Percentiles rank a stretch among this genome's conserved stretches.
Evolutionary conservation across 176 grass and related monocot species (phyloP).

Genomic region (Oryza coarctata): DNA sequence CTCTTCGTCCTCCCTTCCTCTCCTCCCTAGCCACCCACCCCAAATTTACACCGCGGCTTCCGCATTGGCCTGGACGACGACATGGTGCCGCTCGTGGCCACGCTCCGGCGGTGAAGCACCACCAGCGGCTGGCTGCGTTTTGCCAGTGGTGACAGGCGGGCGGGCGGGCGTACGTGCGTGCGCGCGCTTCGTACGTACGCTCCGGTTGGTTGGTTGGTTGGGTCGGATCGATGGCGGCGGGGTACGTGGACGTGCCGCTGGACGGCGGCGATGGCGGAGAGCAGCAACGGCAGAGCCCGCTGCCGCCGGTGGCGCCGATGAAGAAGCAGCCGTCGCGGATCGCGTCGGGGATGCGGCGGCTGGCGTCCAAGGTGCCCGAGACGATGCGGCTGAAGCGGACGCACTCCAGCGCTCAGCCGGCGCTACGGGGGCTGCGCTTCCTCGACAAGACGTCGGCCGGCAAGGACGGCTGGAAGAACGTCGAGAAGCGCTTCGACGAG

Average conservation of each 20-base stretch:
- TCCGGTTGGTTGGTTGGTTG: too few species aligned
- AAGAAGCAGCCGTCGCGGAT: conserved; percentile 59
- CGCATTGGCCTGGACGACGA: neutral
- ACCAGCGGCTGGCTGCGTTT: neutral
- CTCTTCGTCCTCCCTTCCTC: neutral
- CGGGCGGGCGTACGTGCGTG: too few species aligned
- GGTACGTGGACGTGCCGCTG: conserved; percentile 28
- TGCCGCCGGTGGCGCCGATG: conserved; percentile 1
- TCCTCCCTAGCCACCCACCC: neutral
- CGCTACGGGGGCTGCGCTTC: conserved; percentile 58
- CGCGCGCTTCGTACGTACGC: too few species aligned
- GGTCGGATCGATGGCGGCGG: conserved; percentile 13
- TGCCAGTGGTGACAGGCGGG: too few species aligned
- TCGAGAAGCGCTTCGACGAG: conserved; percentile 83
- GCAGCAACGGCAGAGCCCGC: neutral
- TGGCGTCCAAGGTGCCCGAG: conserved; percentile 46
- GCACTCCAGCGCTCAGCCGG: conserved; percentile 53
- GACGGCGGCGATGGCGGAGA: neutral
- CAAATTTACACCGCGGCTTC: conserved; percentile 28
- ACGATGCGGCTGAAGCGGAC: conserved; percentile 36
- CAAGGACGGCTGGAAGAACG: conserved; percentile 75
- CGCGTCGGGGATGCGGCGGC: conserved; percentile 38
- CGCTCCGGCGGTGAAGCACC: conserved; percentile 7
- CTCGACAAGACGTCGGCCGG: conserved; percentile 66
- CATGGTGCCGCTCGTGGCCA: conserved; percentile 10